Evolutionary conservation across 164 flowering plant species (phyloP).

Genomic region (Annona cherimola): DNA sequence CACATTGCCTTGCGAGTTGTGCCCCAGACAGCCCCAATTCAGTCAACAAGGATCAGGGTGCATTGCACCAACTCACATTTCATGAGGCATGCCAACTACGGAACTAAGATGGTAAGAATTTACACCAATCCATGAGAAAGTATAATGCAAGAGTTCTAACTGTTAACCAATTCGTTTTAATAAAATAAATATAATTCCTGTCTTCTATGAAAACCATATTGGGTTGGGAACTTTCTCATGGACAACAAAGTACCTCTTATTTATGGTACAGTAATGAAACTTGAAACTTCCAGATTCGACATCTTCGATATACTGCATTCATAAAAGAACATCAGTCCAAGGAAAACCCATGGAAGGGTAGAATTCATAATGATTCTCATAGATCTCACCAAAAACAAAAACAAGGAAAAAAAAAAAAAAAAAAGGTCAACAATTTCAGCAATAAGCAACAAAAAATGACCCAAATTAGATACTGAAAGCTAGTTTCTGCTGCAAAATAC

Average conservation of each 20-base stretch:
- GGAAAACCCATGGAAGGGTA: background rate
- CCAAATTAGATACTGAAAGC: background rate
- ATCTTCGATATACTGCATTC: conserved; percentile 75
- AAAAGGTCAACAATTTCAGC: background rate
- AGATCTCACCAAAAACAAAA: background rate
- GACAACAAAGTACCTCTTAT: conserved; percentile 55
- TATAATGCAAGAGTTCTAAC: no score
- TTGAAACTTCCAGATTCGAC: conserved; percentile 51
- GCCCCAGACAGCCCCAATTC: no score
- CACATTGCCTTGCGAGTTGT: no score
- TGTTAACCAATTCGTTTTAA: no score
- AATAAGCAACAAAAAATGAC: background rate
- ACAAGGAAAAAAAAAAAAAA: no score
- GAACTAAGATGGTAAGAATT: no score
- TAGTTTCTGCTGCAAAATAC: no score
- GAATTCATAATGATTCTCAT: background rate
- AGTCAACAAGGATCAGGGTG: no score
- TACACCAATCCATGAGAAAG: no score
- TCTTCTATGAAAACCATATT: background rate
- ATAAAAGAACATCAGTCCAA: background rate
- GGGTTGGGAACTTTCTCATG: background rate
- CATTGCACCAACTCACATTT: no score
- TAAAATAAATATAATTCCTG: background rate
- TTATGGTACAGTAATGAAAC: conserved; percentile 85
- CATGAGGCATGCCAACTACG: no score